Evolutionary conservation across 352 stramenopile genomes (phyloP), one percentile per base, ranked within the genome.

Genomic region (Pythium dissimile): DNA sequence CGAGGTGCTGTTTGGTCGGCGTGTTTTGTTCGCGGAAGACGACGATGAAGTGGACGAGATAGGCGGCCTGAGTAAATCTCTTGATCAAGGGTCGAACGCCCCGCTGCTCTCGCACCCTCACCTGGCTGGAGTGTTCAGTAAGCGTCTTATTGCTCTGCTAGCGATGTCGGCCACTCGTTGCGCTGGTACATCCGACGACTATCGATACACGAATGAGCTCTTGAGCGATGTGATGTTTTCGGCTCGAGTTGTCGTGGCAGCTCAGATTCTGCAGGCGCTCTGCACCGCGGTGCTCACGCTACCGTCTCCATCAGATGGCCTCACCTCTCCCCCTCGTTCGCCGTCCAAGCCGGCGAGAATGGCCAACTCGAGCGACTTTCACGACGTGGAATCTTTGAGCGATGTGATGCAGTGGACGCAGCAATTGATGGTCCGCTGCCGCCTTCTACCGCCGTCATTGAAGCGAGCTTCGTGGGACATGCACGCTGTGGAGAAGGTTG

Each of bases 1-100:
- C 59, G 70, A 75, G 13, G 64, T 87, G 12, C 64, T 91, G n/a
- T 92, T 92, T 57, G 81, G 81, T 0, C 75, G 83, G 27, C 75
- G 80, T 35, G 81, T 92, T 10, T 55, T 92, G 4, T 89, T 89
- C 54, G 75, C 84, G 37, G 73, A 89, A 60, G 77, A 87, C 21
- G 73, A 85, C 30, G 62, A 75, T 2, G 52, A 60, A 41, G 18
- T 58, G 10, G 41, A 23, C 2, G 35, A 46, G 28, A 3, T n/a
- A n/a, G n/a, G n/a, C n/a, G n/a, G n/a, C n/a, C n/a, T n/a, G n/a
- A n/a, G n/a, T n/a, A n/a, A n/a, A n/a, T n/a, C n/a, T n/a, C n/a
- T n/a, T n/a, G n/a, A n/a, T n/a, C n/a, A n/a, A 26, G 12, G 15
- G 6, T 24, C 12, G 13, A 64, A 37, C 24, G 37, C 21, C 18